These are phyloP conservation scores for Whalleya microplaca DNA, from an alignment of 2,329 filamentous ascomycete species.

Conservation along the genomic window DNA sequence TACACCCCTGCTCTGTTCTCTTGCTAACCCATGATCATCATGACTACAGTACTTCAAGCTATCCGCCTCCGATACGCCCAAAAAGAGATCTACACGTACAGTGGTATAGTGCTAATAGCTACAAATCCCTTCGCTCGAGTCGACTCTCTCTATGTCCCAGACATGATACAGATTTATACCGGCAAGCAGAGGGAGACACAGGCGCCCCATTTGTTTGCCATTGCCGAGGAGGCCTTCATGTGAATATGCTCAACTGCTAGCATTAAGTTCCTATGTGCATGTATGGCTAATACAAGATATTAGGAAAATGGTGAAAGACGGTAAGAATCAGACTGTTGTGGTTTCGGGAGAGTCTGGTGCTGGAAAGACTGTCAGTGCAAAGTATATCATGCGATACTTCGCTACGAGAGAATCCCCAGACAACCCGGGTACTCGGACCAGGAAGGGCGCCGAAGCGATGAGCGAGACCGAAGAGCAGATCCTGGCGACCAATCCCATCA, in stretches of 20 bases:
- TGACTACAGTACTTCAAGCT: constrained; percentile 80
- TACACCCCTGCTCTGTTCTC: constrained; percentile 17
- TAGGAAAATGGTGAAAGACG: constrained; percentile 95
- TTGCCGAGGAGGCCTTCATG: constrained; percentile 98
- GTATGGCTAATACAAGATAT: constrained; percentile 40
- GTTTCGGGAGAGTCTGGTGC: constrained; percentile 99
- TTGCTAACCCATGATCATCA: constrained; percentile 19
- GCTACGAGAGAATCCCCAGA: constrained; percentile 94
- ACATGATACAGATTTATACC: constrained; percentile 99
- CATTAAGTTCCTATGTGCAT: not conserved
- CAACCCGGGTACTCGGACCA: constrained; percentile 76
- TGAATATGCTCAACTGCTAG: constrained; percentile 50
- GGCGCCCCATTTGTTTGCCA: constrained; percentile 96
- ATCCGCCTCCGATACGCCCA: constrained; percentile 96
- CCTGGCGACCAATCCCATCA: constrained; percentile 96
- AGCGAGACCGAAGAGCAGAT: constrained; percentile 99
- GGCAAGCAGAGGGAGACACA: constrained; percentile 96
- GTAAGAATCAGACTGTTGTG: constrained; percentile 96
- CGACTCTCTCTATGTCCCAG: constrained; percentile 96
- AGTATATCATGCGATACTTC: constrained; percentile 99
- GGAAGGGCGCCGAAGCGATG: constrained; percentile 78
- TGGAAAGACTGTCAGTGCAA: constrained; percentile 98
- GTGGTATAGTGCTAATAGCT: constrained; percentile 96
- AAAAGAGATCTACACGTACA: constrained; percentile 99
- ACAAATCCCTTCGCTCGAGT: constrained; percentile 98